Conservation (phyloP, 2,329 filamentous ascomycete species). For the Botryotinia globosa region DNA sequence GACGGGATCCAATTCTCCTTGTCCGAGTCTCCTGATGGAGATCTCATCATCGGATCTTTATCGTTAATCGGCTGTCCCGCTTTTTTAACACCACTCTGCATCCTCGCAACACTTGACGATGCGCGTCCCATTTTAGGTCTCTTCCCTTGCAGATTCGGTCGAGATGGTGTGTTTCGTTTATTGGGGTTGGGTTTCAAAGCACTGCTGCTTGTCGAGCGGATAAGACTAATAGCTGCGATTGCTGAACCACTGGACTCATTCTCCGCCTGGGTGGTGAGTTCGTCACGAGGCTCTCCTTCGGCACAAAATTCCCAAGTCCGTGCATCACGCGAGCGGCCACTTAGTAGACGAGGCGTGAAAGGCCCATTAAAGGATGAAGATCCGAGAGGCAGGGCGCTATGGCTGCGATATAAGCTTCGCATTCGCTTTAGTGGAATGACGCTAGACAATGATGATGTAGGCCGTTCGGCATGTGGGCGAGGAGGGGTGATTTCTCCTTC, state of each 20-base stretch:
- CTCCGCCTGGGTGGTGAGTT: constrained; percentile 76
- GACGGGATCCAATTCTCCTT: constrained; percentile 85
- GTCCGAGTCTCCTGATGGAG: constrained; percentile 72
- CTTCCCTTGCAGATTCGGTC: constrained; percentile 46
- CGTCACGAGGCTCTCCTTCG: constrained; percentile 74
- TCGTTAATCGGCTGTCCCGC: constrained; percentile 31
- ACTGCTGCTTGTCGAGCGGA: constrained; percentile 67
- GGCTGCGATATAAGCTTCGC: constrained; percentile 63
- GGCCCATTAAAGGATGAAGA: constrained; percentile 43
- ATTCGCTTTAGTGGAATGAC: constrained; percentile 38
- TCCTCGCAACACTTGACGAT: constrained; percentile 58
- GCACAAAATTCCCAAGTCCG: constrained; percentile 90
- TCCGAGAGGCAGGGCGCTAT: constrained; percentile 61
- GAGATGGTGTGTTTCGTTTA: constrained; percentile 60
- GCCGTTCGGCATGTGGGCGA: constrained; percentile 51
- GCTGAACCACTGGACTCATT: constrained; percentile 78
- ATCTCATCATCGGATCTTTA: constrained; percentile 44
- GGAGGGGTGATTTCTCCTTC: constrained; percentile 65
- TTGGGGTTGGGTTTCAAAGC: constrained; percentile 52
- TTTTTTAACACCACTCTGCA: constrained; percentile 48
- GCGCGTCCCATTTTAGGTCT: constrained; percentile 60
- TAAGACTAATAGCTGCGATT: constrained; percentile 74
- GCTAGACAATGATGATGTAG: constrained; percentile 46
- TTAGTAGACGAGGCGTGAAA: constrained; percentile 52
- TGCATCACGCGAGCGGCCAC: constrained; percentile 80